Conservation (phyloP, 192 early-diverging fungal species). For the Geranomyces variabilis region DNA sequence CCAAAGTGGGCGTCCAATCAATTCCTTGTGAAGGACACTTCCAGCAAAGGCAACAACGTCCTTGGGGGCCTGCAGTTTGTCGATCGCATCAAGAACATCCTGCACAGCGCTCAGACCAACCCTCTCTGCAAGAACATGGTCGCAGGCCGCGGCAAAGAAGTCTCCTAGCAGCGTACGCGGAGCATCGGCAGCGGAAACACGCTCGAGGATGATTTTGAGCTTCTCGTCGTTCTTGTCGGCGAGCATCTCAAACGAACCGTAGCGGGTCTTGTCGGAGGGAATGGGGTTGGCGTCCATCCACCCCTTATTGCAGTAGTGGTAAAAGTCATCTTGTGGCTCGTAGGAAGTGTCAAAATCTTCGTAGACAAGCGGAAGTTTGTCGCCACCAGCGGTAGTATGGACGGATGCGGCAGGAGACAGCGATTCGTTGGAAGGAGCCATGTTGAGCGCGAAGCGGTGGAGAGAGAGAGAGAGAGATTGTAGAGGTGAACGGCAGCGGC, state of each 20-base stretch:
- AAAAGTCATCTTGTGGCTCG: slow-evolving; percentile 2
- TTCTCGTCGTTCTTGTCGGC: background rate
- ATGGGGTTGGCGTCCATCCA: slow-evolving; percentile 58
- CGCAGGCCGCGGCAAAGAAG: background rate
- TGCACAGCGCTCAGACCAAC: background rate
- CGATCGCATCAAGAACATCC: slow-evolving; percentile 3
- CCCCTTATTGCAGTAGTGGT: slow-evolving; percentile 41
- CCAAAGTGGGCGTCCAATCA: background rate
- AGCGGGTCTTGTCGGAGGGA: slow-evolving; percentile 60
- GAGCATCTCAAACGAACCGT: background rate
- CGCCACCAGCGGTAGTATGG: too few species aligned
- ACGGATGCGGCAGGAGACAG: too few species aligned
- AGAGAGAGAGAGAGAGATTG: too few species aligned
- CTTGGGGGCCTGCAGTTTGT: background rate
- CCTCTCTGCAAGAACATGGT: background rate
- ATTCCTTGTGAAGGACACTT: background rate
- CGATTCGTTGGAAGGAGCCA: too few species aligned
- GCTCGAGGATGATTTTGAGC: background rate
- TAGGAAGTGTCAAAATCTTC: background rate
- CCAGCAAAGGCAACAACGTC: background rate
- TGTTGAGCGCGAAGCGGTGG: too few species aligned
- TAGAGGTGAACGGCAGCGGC: too few species aligned
- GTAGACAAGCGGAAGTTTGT: too few species aligned
- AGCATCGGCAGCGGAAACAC: background rate
- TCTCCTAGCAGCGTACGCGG: background rate